These are phyloP conservation scores for Dendrobium officinale DNA, from an alignment of 106 monocot genomes.

Conservation along the genomic window DNA sequence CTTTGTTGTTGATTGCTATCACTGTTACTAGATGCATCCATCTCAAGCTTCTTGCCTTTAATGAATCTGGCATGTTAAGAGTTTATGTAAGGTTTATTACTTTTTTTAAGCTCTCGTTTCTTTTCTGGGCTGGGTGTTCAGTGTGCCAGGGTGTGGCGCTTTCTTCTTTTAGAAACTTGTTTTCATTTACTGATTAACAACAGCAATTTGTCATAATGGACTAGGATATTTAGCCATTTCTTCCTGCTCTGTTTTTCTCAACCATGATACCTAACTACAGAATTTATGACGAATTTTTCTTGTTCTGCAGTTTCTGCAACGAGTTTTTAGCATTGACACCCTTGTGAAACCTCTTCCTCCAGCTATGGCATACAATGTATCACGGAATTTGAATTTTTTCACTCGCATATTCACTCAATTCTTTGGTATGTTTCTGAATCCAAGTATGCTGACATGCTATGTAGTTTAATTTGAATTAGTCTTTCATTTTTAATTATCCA, in stretches of 20 bases:
- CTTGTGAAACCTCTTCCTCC: conserved; percentile 96
- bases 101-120: background rate
- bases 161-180: background rate
- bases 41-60: background rate
- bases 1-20: background rate
- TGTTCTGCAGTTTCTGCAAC: conserved; percentile 60
- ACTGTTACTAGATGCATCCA: background rate
- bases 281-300: background rate
- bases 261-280: background rate
- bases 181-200: background rate
- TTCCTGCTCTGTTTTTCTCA: background rate
- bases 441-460: background rate
- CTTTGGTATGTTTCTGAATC: conserved; percentile 48
- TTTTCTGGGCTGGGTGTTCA: background rate
- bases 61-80: background rate
- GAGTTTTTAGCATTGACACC: conserved; percentile 90
- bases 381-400: conserved; percentile 79
- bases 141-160: background rate
- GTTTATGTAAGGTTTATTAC: background rate
- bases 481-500: background rate
- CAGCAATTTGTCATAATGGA: background rate
- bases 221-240: background rate
- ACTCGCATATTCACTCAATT: conserved; percentile 93
- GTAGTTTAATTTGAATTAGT: background rate
- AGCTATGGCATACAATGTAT: conserved; percentile 61